A percentile compares a stretch with the other conserved stretches of the same genome.
Conservation (phyloP, 345 rosid species). For the Mercurialis annua region DNA sequence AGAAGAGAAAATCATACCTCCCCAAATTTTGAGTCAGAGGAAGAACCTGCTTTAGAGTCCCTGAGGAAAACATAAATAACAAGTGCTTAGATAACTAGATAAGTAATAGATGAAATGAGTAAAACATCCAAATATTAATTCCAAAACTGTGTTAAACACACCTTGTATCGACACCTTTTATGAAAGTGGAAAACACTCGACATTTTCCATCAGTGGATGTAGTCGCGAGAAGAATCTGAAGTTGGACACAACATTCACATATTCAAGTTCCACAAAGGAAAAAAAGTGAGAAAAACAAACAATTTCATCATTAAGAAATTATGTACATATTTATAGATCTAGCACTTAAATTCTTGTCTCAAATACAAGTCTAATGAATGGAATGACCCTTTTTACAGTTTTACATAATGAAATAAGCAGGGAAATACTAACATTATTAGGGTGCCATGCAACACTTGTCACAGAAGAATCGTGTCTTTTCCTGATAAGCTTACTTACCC, state of each 20-base stretch:
- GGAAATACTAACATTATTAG: constrained; percentile 69
- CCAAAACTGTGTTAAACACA: constrained; percentile 24
- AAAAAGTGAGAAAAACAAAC: not conserved
- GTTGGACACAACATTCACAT: not conserved
- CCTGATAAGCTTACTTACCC: constrained; percentile 98
- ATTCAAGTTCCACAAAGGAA: not conserved
- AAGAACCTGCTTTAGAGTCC: constrained; percentile 65
- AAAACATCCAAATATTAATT: not conserved
- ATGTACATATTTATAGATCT: too few species aligned
- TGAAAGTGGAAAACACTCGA: constrained; percentile 89
- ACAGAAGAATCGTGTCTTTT: constrained; percentile 89
- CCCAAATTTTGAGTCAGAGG: constrained; percentile 84
- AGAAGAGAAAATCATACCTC: constrained; percentile 59
- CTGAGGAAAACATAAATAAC: constrained; percentile 38
- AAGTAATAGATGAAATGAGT: not conserved
- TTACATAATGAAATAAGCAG: not conserved
- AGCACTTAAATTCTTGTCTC: too few species aligned
- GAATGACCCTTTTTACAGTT: too few species aligned
- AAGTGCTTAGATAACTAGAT: constrained; percentile 10
- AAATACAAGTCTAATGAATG: too few species aligned
- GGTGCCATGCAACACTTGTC: constrained; percentile 97
- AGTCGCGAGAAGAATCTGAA: constrained; percentile 87
- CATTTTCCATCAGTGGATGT: constrained; percentile 99
- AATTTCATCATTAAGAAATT: too few species aligned
- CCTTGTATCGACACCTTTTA: constrained; percentile 97